These are phyloP conservation scores for Sugiyamaella grinbergsii DNA, from an alignment of 1,139 yeast species.

Conservation along the genomic window DNA sequence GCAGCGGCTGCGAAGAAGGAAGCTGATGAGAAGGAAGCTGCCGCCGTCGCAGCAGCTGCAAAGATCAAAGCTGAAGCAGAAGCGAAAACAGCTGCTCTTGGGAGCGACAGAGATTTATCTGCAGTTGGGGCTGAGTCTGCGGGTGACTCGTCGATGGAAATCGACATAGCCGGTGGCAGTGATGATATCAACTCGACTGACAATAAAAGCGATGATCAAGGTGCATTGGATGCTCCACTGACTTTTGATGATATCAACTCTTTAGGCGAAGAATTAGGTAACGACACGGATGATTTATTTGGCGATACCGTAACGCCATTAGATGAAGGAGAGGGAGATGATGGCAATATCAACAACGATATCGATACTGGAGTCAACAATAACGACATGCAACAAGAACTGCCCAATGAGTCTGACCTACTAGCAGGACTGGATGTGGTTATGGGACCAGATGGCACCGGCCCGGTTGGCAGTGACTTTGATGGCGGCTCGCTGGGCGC, in stretches of 20 bases:
- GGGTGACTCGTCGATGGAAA: not conserved
- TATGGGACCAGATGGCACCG: constrained; percentile 11
- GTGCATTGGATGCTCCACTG: constrained; percentile 14
- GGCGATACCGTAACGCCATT: constrained; percentile 16
- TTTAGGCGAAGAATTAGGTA: constrained; percentile 21
- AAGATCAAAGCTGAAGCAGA: constrained; percentile 6
- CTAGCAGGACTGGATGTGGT: constrained; percentile 18
- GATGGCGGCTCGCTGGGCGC: constrained; percentile 4
- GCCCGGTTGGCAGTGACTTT: constrained; percentile 4
- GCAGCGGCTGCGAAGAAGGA: constrained; percentile 6
- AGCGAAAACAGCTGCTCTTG: not conserved
- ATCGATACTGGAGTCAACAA: not conserved
- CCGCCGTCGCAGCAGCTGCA: constrained; percentile 7
- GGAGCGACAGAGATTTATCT: not conserved
- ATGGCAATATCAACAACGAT: not conserved
- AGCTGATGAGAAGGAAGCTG: not conserved
- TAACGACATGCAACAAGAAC: not conserved
- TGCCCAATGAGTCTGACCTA: constrained; percentile 8
- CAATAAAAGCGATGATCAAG: constrained; percentile 19
- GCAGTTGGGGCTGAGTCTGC: not conserved
- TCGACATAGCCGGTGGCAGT: constrained; percentile 4
- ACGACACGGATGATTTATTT: constrained; percentile 18
- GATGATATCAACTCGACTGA: constrained; percentile 8
- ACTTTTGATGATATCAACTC: constrained; percentile 20
- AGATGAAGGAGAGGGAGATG: constrained; percentile 7